phyloP scores from a whole-genome alignment of 179 eudicot species.

The Monotropa hypopitys region DNA sequence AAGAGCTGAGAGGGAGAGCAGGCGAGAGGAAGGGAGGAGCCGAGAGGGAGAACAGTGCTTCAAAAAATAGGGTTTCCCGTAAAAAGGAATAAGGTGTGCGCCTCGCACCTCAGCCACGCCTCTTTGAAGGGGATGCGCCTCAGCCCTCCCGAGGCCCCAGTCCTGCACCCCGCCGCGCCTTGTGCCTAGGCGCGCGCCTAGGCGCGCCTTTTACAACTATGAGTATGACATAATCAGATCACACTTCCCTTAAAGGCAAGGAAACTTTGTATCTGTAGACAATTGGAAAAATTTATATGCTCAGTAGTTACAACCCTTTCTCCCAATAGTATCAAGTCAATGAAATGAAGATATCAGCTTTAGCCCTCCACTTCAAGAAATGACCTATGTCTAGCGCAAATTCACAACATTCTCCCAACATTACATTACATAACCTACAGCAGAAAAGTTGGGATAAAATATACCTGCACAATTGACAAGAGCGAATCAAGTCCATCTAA shows the following conservation, averaged over 20 bases:
- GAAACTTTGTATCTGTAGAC: neutral
- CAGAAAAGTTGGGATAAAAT: neutral
- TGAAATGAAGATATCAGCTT: neutral
- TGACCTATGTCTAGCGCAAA: neutral
- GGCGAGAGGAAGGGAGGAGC: too few relatives aligned
- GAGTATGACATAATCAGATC: neutral
- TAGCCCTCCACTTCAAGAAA: neutral
- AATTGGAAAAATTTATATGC: neutral
- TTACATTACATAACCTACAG: neutral
- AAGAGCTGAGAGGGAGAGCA: too few relatives aligned
- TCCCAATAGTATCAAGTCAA: neutral
- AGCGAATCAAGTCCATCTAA: conserved; percentile 92
- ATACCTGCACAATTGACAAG: conserved; percentile 71
- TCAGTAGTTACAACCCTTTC: neutral
- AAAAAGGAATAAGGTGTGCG: too few relatives aligned
- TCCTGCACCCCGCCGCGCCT: too few relatives aligned
- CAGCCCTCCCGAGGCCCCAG: too few relatives aligned
- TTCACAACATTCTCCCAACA: neutral
- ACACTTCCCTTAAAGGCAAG: neutral
- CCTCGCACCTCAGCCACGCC: too few relatives aligned
- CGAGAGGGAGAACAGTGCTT: too few relatives aligned
- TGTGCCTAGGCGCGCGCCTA: too few relatives aligned
- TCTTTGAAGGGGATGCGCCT: too few relatives aligned
- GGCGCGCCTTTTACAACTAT: too few relatives aligned
- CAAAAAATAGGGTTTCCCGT: too few relatives aligned